These are phyloP conservation scores for Rhodotorula sp. DNA, from an alignment of 1,284 basidiomycete genomes.

Conservation along the genomic window DNA sequence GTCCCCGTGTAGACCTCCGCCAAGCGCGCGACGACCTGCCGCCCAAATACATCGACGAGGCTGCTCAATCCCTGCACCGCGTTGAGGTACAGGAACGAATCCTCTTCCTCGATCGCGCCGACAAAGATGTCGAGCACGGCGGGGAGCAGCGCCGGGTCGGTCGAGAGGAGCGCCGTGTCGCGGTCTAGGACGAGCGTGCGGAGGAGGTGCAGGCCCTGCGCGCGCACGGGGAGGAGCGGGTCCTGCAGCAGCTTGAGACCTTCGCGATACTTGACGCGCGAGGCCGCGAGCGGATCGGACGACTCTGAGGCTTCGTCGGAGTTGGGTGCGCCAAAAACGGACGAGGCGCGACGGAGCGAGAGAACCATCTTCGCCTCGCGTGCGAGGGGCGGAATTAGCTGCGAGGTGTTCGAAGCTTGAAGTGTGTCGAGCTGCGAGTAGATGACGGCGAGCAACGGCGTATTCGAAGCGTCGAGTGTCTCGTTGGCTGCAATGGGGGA, in stretches of 20 bases:
- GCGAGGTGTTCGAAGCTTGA: constrained; percentile 51
- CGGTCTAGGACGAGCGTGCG: constrained; percentile 63
- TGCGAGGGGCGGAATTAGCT: constrained; percentile 61
- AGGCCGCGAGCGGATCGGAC: constrained; percentile 29
- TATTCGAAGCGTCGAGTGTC: constrained; percentile 62
- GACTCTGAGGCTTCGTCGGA: constrained; percentile 43
- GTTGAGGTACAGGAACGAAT: constrained; percentile 92
- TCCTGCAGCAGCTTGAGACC: constrained; percentile 87
- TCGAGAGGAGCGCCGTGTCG: constrained; percentile 29
- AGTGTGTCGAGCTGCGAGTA: constrained; percentile 58
- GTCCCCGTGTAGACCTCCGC: constrained; percentile 60
- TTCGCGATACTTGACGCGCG: constrained; percentile 69
- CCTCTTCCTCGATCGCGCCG: constrained; percentile 82
- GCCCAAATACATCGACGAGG: constrained; percentile 74
- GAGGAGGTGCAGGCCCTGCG: constrained; percentile 84
- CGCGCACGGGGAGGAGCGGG: constrained; percentile 89
- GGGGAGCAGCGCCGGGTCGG: constrained; percentile 67
- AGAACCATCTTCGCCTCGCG: constrained; percentile 79
- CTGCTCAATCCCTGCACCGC: constrained; percentile 84
- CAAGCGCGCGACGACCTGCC: constrained; percentile 67
- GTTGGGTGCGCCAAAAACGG: constrained; percentile 1
- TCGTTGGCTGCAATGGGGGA: constrained; percentile 62
- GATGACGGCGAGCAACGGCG: constrained; percentile 70
- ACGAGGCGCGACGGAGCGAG: constrained; percentile 50
- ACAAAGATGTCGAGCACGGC: constrained; percentile 78